Base-by-base conservation (phyloP, 768 basidiomycete genomes). In the Trametes elegans region DNA sequence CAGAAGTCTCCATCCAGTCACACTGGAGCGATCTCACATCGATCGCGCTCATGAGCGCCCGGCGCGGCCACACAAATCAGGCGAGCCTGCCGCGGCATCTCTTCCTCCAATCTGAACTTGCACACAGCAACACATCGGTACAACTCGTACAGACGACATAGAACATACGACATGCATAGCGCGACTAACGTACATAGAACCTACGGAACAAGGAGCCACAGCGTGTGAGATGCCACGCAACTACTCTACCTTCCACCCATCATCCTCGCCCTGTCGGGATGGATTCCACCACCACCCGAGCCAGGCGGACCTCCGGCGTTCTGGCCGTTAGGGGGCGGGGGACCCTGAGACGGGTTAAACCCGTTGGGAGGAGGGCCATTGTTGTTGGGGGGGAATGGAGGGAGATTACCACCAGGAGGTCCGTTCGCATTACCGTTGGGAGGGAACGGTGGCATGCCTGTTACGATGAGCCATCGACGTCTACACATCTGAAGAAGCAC, bases 251-350 rank as follows among this genome's bases (percentile, higher is more conserved):
- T 64, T 46, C 67, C 65, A 48, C 70, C 78, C 85, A 93, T 83
- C 90, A 93, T 91, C 55, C 88, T 78, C 69, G 89, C 63, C 55
- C 90, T 80, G 70, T 93, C 90, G 9, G 90, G 90, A 68, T 93
- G 90, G 60, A 93, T 91, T n/a, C 78, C 79, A n/a, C 77, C 82
- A 38, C 86, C 84, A 18, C 79, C 79, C 16, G 57, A 19, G 18
- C 79, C 79, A 18, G 57, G 23, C 1, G 60, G 19, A 16, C 68
- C 68, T 27, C 72, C 69, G 41, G 69, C 63, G n/a, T 66, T 64
- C 24, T 64, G 67, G 53, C 62, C 57, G 58, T 68, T 70, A 62
- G 70, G 70, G 19, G 62, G 64, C 16, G 72, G 72, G 16, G 68
- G 68, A 7, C 68, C 70, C 41, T 66, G 67, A 24, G 53, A 47